Evolutionary conservation across 495 filamentous ascomycete species (phyloP).

Genomic region (Chaetomium tenue): DNA sequence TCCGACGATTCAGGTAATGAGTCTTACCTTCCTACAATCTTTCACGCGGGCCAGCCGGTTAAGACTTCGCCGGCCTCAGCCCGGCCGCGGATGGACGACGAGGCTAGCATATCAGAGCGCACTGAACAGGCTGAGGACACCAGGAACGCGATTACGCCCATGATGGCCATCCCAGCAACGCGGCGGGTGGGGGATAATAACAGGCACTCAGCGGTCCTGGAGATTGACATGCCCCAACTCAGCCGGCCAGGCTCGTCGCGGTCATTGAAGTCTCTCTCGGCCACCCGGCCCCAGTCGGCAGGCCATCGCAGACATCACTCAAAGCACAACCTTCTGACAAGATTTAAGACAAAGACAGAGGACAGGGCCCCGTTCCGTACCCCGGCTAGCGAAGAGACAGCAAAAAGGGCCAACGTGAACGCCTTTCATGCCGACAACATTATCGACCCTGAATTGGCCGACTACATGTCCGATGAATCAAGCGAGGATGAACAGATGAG

Average conservation of each 20-base stretch:
- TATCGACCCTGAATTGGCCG: conserved; percentile 92
- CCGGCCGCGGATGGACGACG: conserved; percentile 37
- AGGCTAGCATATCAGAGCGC: conserved; percentile 43
- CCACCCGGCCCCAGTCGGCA: conserved; percentile 66
- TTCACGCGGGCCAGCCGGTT: conserved; percentile 51
- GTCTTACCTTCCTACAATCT: conserved; percentile 50
- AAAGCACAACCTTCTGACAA: conserved; percentile 72
- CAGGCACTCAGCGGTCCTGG: conserved; percentile 81
- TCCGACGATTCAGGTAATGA: conserved; percentile 84
- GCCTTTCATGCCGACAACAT: conserved; percentile 98
- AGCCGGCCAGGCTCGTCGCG: conserved; percentile 84
- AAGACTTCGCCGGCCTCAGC: conserved; percentile 35
- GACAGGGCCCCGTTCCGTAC: conserved; percentile 90
- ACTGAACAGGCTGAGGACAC: conserved; percentile 44
- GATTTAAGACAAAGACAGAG: conserved; percentile 50
- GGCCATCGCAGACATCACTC: conserved; percentile 83
- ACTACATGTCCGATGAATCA: conserved; percentile 92
- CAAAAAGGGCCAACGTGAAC: conserved; percentile 64
- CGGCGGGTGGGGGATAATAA: conserved; percentile 79
- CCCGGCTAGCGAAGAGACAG: conserved; percentile 61
- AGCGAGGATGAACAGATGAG: conserved; percentile 90
- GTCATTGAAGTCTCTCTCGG: conserved; percentile 77
- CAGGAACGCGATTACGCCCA: conserved; percentile 53
- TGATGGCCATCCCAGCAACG: conserved; percentile 88
- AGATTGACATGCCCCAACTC: conserved; percentile 68